Percentiles rank a stretch among this genome's conserved stretches.
These are phyloP conservation scores for Amaranthus palmeri DNA, from an alignment of 148 eudicot genomes.

Conservation along the genomic window DNA sequence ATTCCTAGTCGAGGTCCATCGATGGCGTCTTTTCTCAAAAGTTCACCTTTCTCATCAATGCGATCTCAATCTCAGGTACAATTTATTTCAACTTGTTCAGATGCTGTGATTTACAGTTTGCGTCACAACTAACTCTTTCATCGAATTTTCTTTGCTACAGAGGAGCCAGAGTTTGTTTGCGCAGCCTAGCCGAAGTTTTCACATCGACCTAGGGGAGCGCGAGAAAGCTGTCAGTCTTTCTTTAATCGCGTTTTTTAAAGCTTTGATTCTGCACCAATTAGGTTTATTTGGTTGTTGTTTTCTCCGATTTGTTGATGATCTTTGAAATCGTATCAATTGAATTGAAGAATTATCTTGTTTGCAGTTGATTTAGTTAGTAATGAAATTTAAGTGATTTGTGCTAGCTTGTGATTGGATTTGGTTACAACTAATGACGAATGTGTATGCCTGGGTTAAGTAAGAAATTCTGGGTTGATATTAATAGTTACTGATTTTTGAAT, in stretches of 20 bases:
- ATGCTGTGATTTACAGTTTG: too few species aligned
- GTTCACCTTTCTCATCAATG: too few species aligned
- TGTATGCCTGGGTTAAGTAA: neutral
- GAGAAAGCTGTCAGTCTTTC: slow-evolving; percentile 72
- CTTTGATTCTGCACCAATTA: too few species aligned
- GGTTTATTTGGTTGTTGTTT: too few species aligned
- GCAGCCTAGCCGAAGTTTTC: slow-evolving; percentile 45
- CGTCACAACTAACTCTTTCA: too few species aligned
- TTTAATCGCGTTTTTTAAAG: neutral
- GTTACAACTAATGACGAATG: too few species aligned
- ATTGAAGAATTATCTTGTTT: neutral
- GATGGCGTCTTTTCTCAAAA: too few species aligned
- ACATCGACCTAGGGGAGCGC: slow-evolving; percentile 67
- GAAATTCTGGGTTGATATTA: neutral
- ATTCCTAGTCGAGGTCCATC: too few species aligned
- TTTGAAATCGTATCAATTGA: neutral
- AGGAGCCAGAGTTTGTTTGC: slow-evolving; percentile 34
- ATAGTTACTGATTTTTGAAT: neutral
- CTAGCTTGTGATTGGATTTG: neutral
- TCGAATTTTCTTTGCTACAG: slow-evolving; percentile 16
- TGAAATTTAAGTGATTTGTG: neutral
- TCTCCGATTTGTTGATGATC: neutral
- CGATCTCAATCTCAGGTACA: too few species aligned
- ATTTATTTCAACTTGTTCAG: too few species aligned
- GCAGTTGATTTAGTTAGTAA: neutral